These are phyloP conservation scores for Neonectria sp. DNA, from an alignment of 2,329 filamentous ascomycete genomes.

Conservation along the genomic window DNA sequence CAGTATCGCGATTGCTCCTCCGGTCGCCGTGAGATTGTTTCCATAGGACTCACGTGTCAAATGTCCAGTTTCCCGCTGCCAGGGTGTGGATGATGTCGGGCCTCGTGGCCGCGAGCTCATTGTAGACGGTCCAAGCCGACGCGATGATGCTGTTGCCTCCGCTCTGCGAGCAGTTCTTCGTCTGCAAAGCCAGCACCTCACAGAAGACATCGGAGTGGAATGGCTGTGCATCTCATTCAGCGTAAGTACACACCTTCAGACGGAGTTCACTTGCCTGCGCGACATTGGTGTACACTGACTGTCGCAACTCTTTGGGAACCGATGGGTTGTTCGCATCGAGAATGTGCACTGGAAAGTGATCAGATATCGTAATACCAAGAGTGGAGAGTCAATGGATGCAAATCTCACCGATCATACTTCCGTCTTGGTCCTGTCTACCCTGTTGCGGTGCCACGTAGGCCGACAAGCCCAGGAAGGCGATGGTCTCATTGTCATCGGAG, in stretches of 20 bases:
- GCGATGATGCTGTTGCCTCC: conserved; percentile 65
- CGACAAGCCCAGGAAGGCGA: background rate
- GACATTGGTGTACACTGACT: background rate
- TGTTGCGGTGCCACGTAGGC: background rate
- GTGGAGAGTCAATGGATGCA: background rate
- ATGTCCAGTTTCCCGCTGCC: conserved; percentile 61
- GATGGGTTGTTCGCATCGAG: background rate
- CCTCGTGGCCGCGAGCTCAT: conserved; percentile 69
- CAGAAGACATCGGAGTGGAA: conserved; percentile 8
- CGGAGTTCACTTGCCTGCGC: background rate
- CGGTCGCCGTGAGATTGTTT: background rate
- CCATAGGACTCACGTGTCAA: conserved; percentile 55
- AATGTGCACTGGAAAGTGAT: background rate
- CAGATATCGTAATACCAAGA: background rate
- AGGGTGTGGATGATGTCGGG: conserved; percentile 73
- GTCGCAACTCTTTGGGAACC: background rate
- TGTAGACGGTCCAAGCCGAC: conserved; percentile 73
- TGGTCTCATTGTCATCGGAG: background rate
- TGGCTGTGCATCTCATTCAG: background rate
- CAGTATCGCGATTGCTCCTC: background rate
- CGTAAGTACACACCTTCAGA: background rate
- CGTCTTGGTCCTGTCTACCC: conserved; percentile 2
- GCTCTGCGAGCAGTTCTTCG: background rate
- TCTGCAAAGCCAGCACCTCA: conserved; percentile 20
- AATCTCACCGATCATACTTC: conserved; percentile 4